Conservation (phyloP, 768 basidiomycete genomes). For the Leccinum subtestaceum region DNA sequence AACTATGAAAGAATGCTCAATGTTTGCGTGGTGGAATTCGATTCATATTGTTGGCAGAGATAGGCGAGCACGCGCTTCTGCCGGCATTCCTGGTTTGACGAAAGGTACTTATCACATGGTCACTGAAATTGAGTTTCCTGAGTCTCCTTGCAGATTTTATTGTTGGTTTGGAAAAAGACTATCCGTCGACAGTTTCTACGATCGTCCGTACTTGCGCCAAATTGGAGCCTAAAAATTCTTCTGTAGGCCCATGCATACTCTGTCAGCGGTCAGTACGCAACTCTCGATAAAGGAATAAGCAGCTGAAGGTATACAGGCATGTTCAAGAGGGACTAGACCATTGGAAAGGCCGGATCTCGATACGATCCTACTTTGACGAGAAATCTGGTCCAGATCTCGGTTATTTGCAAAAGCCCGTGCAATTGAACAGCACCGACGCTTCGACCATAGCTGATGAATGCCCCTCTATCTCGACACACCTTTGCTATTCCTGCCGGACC, state of each 20-base stretch:
- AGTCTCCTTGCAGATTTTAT: slow-evolving; percentile 60
- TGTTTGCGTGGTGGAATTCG: slow-evolving; percentile 73
- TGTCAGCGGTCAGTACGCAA: slow-evolving; percentile 57
- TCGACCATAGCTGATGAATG: background rate
- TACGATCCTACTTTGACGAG: slow-evolving; percentile 44
- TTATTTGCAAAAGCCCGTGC: slow-evolving; percentile 4
- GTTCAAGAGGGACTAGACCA: slow-evolving; percentile 61
- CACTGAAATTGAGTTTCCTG: background rate
- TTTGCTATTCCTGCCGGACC: slow-evolving; percentile 66
- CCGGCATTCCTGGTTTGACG: slow-evolving; percentile 64
- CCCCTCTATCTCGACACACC: slow-evolving; percentile 35
- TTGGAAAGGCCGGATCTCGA: slow-evolving; percentile 74
- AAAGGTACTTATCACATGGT: slow-evolving; percentile 45
- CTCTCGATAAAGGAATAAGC: background rate
- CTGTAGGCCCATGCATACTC: slow-evolving; percentile 50
- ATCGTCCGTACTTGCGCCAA: slow-evolving; percentile 80
- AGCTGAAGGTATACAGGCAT: slow-evolving; percentile 42
- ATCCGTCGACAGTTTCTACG: slow-evolving; percentile 83
- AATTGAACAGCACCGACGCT: background rate
- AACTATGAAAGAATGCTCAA: slow-evolving; percentile 74
- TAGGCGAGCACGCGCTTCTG: slow-evolving; percentile 43
- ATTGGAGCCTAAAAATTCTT: slow-evolving; percentile 60
- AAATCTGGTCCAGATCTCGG: slow-evolving; percentile 16
- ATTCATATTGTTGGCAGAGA: slow-evolving; percentile 52
- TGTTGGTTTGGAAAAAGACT: slow-evolving; percentile 73